Evolutionary conservation across 805 yeast genomes (phyloP).

Genomic region (Kuraishia ogatae): DNA sequence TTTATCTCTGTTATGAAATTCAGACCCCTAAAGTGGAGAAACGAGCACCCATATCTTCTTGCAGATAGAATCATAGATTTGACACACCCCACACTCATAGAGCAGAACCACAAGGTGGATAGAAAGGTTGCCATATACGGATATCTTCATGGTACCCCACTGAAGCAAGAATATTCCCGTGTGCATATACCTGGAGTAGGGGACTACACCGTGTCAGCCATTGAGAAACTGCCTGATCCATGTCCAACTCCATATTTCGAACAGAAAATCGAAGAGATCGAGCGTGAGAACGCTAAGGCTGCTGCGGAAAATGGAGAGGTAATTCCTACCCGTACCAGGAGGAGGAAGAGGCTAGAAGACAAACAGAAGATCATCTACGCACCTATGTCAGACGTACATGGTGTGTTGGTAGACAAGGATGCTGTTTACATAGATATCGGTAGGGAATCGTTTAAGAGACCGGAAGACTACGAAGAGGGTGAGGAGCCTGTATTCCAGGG

Average conservation of each 20-base stretch:
- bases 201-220: conserved; percentile 64
- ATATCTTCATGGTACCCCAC: conserved; percentile 88
- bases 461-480: conserved; percentile 13
- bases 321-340: conserved; percentile 36
- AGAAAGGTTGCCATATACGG: conserved; percentile 90
- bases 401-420: conserved; percentile 93
- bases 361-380: conserved; percentile 92
- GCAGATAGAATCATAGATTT: conserved; percentile 87
- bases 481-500: conserved; percentile 36
- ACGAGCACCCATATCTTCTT: conserved; percentile 90
- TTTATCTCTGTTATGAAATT: conserved; percentile 97
- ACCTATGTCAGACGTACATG: conserved; percentile 99
- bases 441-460: conserved; percentile 2
- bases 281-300: conserved; percentile 60
- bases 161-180: conserved; percentile 57
- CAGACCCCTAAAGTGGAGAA: conserved; percentile 98
- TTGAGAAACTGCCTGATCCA: conserved; percentile 94
- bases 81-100: conserved; percentile 83
- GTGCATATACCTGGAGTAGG: conserved; percentile 97
- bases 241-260: conserved; percentile 96
- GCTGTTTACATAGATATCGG: conserved; percentile 86
- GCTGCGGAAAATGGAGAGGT: conserved; percentile 55
- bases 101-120: conserved; percentile 74
- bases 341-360: conserved; percentile 89
- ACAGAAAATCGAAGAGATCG: conserved; percentile 74